Conservation (phyloP, 306 rosid species). For the Begonia fuchsioides region DNA sequence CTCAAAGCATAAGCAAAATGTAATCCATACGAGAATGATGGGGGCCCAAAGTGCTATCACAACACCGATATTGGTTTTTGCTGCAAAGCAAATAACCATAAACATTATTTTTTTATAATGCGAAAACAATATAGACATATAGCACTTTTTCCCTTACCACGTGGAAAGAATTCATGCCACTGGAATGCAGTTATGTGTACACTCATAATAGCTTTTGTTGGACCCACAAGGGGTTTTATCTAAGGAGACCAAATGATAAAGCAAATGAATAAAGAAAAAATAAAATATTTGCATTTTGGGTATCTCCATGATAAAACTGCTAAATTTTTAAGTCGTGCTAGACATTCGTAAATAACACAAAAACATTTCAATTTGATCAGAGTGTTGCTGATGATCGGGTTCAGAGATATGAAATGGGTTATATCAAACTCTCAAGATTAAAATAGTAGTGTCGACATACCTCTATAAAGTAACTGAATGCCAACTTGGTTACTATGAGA, state of each 20-base stretch:
- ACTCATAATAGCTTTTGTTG: conserved; percentile 76
- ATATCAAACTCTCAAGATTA: background rate
- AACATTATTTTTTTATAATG: background rate
- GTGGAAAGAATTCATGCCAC: conserved; percentile 99
- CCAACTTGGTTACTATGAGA: conserved; percentile 67
- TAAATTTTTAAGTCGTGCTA: too few relatives aligned
- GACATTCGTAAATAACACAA: too few relatives aligned
- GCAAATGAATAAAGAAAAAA: background rate
- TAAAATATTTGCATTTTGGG: too few relatives aligned
- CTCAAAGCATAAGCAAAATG: background rate
- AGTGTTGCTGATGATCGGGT: too few relatives aligned
- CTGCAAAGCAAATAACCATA: conserved; percentile 29
- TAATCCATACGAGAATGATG: conserved; percentile 72
- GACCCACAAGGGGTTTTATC: conserved; percentile 88
- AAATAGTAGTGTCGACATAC: conserved; percentile 21
- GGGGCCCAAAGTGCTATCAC: conserved; percentile 98
- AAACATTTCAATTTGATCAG: too few relatives aligned
- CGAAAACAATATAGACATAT: background rate
- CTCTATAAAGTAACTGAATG: conserved; percentile 96
- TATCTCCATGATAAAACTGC: too few relatives aligned
- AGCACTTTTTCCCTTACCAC: conserved; percentile 27
- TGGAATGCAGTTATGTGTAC: conserved; percentile 52
- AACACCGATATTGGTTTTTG: conserved; percentile 86
- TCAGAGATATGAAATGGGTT: too few relatives aligned
- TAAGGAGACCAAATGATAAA: conserved; percentile 18